phyloP scores from a whole-genome alignment of 306 rosid species.

The Vigna reflexopilosa region DNA sequence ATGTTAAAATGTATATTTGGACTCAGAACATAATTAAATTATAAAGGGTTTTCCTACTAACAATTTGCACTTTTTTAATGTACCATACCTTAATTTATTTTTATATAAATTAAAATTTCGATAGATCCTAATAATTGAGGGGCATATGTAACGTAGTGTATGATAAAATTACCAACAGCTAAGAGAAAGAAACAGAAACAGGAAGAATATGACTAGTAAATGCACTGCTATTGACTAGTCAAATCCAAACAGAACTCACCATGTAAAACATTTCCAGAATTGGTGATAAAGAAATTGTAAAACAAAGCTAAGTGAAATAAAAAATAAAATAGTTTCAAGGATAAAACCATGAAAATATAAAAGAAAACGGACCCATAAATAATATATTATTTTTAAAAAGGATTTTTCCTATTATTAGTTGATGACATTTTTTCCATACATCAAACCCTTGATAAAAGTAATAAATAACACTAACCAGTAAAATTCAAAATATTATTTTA shows the following conservation, averaged over 20 bases:
- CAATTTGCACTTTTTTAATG: neutral
- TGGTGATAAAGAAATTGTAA: neutral
- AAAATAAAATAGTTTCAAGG: neutral
- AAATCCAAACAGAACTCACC: neutral
- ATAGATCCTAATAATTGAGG: neutral
- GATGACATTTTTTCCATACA: slow-evolving; percentile 11
- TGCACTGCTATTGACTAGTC: slow-evolving; percentile 12
- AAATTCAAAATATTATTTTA: too few species aligned
- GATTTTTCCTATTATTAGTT: neutral
- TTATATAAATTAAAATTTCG: neutral
- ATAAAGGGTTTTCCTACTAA: neutral
- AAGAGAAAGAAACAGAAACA: neutral
- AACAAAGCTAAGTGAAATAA: slow-evolving; percentile 5
- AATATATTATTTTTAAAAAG: neutral
- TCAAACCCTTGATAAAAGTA: neutral
- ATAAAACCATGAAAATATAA: neutral
- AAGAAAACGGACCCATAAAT: slow-evolving; percentile 29
- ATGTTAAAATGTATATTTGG: neutral
- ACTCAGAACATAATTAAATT: neutral
- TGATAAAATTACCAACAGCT: slow-evolving; percentile 54
- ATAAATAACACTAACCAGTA: too few species aligned
- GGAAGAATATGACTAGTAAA: slow-evolving; percentile 21
- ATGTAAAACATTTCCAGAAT: slow-evolving; percentile 12
- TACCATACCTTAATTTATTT: neutral
- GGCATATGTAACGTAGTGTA: neutral